Base-by-base conservation (phyloP, 495 filamentous ascomycete genomes). In the Xylaria intraflava region DNA sequence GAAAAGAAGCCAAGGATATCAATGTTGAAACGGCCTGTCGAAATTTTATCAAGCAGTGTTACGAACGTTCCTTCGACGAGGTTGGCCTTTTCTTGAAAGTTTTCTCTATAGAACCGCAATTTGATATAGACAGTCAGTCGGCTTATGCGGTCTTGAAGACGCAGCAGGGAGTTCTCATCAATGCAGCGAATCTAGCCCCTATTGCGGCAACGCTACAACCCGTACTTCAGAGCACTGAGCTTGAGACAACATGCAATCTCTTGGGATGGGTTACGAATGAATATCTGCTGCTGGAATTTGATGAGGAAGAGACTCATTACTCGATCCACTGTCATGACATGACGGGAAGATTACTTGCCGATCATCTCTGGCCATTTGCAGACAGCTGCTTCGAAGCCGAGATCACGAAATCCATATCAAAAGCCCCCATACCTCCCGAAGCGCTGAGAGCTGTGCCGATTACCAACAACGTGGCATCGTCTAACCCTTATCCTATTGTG, bases 221-320 rank as follows among this genome's bases (percentile, higher is more conserved):
- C 1, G 66, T 69, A 10, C 61, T 81, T 12, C 68, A 73, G 27
- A 50, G 59, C 24, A 65, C 62, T 36, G 72, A 75, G 47, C 59
- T 81, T 38, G 62, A 69, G 38, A 71, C 72, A 2, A 63, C 92
- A 3, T 95, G 89, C 69, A 86, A 89, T 59, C 71, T 96, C 1
- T 85, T 89, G 50, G 85, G 84, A 8, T 77, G 91, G 65, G 72
- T 96, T 10, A 89, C 91, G 58, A 88, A 87, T n/a, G 83, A 86
- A 38, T 95, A 95, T 57, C 59, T 78, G 16, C 77, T 91, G 60
- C 73, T 85, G 20, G 83, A 86, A 40, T 86, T 87, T 39, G 90
- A 95, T 42, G 79, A 87, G 41, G 74, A 81, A 12, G 79, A 84
- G 58, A 90, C 83, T 7, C 78, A 82, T 17, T 83, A 89, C 26